Conservation (phyloP, 306 rosid species). For the Abrus precatorius region DNA sequence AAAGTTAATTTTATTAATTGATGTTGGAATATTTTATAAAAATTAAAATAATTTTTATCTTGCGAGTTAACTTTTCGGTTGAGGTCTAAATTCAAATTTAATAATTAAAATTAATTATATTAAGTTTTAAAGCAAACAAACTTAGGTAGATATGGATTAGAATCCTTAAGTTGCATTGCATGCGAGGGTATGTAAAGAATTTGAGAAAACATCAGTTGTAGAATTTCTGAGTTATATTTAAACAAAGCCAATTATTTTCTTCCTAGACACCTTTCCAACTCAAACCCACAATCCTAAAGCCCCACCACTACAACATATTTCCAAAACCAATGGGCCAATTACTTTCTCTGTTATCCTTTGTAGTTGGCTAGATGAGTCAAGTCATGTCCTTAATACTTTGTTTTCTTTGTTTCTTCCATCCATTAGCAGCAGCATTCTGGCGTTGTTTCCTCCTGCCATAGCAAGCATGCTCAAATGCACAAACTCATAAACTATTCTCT, state of each 20-base stretch:
- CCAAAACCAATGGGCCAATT: conserved; percentile 13
- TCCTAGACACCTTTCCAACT: conserved; percentile 12
- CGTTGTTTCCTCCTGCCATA: conserved; percentile 41
- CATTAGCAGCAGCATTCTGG: not conserved
- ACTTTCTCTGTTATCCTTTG: conserved; percentile 31
- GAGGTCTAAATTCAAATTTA: too few relatives aligned
- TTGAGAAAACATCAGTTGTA: conserved; percentile 22
- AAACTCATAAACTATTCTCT: not conserved
- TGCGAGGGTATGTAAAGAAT: not conserved
- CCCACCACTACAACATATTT: conserved; percentile 42
- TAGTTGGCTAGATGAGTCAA: conserved; percentile 50
- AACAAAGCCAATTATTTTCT: conserved; percentile 11
- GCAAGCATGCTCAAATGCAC: conserved; percentile 49
- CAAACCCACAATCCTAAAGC: conserved; percentile 2
- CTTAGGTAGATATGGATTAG: not conserved
- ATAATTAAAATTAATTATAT: too few relatives aligned
- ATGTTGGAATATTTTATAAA: too few relatives aligned
- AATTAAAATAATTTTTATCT: too few relatives aligned
- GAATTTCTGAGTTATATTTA: not conserved
- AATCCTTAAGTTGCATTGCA: not conserved
- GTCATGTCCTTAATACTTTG: conserved; percentile 27
- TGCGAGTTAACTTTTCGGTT: too few relatives aligned
- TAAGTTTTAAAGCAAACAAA: too few relatives aligned
- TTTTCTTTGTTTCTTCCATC: conserved; percentile 11
- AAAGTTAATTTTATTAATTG: too few relatives aligned